Base-by-base conservation (phyloP, 1,139 yeast genomes). In the Candida gigantensis region DNA sequence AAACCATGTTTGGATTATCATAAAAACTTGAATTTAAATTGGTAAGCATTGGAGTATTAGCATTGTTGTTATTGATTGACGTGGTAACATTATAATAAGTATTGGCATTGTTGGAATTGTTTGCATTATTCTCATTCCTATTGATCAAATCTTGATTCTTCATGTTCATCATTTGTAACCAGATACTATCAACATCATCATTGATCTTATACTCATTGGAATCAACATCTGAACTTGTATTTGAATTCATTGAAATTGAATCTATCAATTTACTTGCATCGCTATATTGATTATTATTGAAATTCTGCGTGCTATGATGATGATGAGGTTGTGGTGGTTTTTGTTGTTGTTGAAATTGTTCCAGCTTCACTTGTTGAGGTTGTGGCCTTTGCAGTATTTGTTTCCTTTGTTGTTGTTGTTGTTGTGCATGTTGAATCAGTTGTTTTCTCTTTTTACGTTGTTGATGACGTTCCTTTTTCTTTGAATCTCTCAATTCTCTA, bases 161-260 rank as follows among this genome's bases (percentile, higher is more conserved):
- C 32, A 50, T 40, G 15, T 56, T 46, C 56, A 60, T 52, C 60
- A 60, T 57, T 36, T 53, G 60, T 28, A 60, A 36, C 66, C 66
- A 61, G 29, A 60, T 42, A 14, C 50, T 46, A 41, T 61, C 66
- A 32, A 59, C 46, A 32, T 53, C 52, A 20, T 55, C 55, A 28
- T 51, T 51, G 5, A 55, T 46, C 17, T 41, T 42, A 20, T 42
- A 42, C 9, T 50, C 49, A 7, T 43, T 35, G 6, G 25, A 10
- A 28, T 47, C 49, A 2, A 37, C 20, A 6, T 36, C 39, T 4
- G 46, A 39, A 24, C 40, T 36, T 6, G 35, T 30, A 7, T 39
- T 40, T 1, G 47, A 45, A 13, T 27, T 24, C 3, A 33, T 20
- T 5, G 40, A 31, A 18, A 21, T 26, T 32, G 31, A 9, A 28